Conservation (phyloP, 805 yeast genomes). For the Candida railenensis region DNA sequence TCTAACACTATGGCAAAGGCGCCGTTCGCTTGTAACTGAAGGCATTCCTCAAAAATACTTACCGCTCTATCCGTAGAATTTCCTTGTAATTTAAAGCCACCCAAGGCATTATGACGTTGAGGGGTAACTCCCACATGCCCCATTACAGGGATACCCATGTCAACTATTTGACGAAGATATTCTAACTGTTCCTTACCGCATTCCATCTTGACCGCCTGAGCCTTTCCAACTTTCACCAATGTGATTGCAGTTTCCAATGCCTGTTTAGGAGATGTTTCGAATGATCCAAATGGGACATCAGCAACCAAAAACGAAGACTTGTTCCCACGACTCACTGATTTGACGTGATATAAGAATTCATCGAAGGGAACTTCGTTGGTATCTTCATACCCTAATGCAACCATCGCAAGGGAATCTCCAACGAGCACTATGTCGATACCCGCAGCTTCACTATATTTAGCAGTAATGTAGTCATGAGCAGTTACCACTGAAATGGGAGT, state of each 20-base stretch:
- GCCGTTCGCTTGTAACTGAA: conserved; percentile 71
- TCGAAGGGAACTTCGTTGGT: conserved; percentile 76
- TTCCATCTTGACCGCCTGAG: conserved; percentile 80
- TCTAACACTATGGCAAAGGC: conserved; percentile 75
- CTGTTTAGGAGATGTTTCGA: conserved; percentile 60
- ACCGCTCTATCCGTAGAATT: conserved; percentile 52
- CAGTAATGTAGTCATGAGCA: conserved; percentile 85
- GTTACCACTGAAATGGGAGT: conserved; percentile 55
- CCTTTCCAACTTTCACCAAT: conserved; percentile 55
- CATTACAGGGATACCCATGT: conserved; percentile 81
- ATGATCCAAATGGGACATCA: conserved; percentile 88
- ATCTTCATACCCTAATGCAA: conserved; percentile 74
- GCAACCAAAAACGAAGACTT: conserved; percentile 66
- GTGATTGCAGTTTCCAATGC: conserved; percentile 60
- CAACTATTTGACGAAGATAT: conserved; percentile 54
- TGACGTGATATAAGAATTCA: conserved; percentile 74
- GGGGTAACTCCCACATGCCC: conserved; percentile 95
- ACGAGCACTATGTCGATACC: conserved; percentile 70
- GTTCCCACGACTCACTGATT: conserved; percentile 74
- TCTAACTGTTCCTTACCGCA: conserved; percentile 62
- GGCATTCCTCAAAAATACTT: conserved; percentile 63
- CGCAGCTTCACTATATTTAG: conserved; percentile 62
- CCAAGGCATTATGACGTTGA: conserved; percentile 71
- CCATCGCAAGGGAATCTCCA: conserved; percentile 95
- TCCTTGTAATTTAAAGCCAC: conserved; percentile 92